These are phyloP conservation scores for Amborella trichopoda DNA, from an alignment of 164 flowering plant species.

Conservation along the genomic window DNA sequence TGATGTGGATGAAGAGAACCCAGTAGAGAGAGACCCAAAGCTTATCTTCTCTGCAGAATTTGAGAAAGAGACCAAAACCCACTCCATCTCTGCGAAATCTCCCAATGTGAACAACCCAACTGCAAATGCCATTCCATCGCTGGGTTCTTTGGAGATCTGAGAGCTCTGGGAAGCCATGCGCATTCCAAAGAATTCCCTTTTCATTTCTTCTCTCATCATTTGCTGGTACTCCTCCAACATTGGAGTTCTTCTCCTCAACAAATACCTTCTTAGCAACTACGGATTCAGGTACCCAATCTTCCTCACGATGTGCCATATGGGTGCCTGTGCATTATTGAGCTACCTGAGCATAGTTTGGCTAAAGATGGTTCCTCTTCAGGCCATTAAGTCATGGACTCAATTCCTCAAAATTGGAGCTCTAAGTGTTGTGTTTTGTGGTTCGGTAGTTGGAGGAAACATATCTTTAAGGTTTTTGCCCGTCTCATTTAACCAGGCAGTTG, in stretches of 20 bases:
- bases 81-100: no score
- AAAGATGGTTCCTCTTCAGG: conserved; percentile 49
- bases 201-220: conserved; percentile 34
- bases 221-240: conserved; percentile 75
- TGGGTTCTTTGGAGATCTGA: no score
- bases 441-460: conserved; percentile 72
- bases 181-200: conserved; percentile 12
- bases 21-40: no score
- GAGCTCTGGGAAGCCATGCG: no score
- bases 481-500: conserved; percentile 76
- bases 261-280: conserved; percentile 52
- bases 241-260: conserved; percentile 67
- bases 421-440: conserved; percentile 56
- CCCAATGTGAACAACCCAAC: no score
- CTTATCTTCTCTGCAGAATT: no score
- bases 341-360: conserved; percentile 46
- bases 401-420: conserved; percentile 45
- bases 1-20: no score
- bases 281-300: conserved; percentile 67
- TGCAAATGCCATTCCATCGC: no score
- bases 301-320: conserved; percentile 84
- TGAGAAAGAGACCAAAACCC: no score
- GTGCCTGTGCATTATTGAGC: conserved; percentile 66
- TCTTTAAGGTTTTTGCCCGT: conserved; percentile 63
- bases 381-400: conserved; percentile 44